phyloP scores from a whole-genome alignment of 2,329 filamentous ascomycete genomes.

The Arthrobotrys sinensis region DNA sequence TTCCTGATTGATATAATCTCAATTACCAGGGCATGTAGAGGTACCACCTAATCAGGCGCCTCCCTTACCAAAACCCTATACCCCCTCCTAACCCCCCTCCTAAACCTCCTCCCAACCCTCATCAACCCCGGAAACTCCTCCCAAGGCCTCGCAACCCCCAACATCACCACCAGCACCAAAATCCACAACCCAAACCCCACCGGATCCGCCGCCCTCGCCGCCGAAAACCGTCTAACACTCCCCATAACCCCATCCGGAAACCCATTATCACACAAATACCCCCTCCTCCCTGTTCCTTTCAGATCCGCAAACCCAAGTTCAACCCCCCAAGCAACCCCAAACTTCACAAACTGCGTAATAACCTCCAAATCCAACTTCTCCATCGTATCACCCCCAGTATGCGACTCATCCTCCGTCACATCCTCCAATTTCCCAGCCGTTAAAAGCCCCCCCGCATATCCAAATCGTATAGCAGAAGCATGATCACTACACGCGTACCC shows the following conservation, averaged over 20 bases:
- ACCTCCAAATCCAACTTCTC: constrained; percentile 27
- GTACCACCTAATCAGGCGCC: no score
- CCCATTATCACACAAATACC: constrained; percentile 43
- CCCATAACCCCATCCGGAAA: constrained; percentile 55
- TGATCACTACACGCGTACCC: constrained; percentile 88
- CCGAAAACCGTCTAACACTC: constrained; percentile 32
- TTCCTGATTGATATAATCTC: no score
- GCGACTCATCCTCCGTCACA: constrained; percentile 28
- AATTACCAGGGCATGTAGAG: no score
- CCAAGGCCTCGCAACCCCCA: constrained; percentile 48
- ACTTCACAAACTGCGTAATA: constrained; percentile 17
- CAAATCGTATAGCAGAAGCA: constrained; percentile 80
- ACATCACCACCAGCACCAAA: constrained; percentile 19
- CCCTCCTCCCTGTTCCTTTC: constrained; percentile 10
- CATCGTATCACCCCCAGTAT: constrained; percentile 32
- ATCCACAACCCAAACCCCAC: constrained; percentile 47
- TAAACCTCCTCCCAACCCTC: constrained; percentile 29
- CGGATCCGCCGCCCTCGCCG: constrained; percentile 53
- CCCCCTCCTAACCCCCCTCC: constrained; percentile 23
- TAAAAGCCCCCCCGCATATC: constrained; percentile 69
- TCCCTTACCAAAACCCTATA: background rate
- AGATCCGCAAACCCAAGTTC: constrained; percentile 35
- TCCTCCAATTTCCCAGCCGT: constrained; percentile 39
- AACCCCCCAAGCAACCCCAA: constrained; percentile 39
- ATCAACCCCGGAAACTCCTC: constrained; percentile 42